Base-by-base conservation (phyloP, 805 yeast genomes). In the Candida caryicola region DNA sequence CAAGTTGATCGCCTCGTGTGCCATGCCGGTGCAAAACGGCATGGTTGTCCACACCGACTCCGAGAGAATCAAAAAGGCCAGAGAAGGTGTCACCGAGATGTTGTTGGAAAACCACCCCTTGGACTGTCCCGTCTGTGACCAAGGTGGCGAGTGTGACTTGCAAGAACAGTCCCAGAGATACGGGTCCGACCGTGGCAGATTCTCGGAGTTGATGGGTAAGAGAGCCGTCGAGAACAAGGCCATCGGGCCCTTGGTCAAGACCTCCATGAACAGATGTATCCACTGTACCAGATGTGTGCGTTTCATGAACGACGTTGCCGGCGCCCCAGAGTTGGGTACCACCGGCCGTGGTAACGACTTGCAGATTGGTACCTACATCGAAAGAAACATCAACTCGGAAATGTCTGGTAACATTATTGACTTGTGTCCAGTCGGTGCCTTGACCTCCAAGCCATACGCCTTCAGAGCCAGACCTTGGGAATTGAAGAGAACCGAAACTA, bases 381-480 rank as follows among this genome's bases (percentile, higher is more conserved):
- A 85, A 65, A 76, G 89, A 66, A 85, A 85, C 62, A 76, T 86
- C 56, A 84, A 85, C 66, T 75, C 89, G 7, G 95, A 86, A 67
- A 67, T 86, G 69, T 81, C 90, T 33, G 95, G 95, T 56, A 86
- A 86, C 68, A 81, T 86, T 49, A 78, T 87, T 49, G 95, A 86
- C 61, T 73, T 86, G 50, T 86, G 95, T 69, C 95, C 95, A 15
- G 95, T 86, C 46, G 95, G 95, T 53, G 95, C 95, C 1, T 77
- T 86, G 53, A 87, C 95, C 25, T 79, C 87, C 19, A 87, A 87
- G 65, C 95, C 95, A 17, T 86, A 86, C 54, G 89, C 95, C n/a
- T 86, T 86, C 74, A 81, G 79, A 58, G 95, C 95, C 12, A 77
- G 95, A 59, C 95, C 95, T 21, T 86, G 95, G 95, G 95, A 86